Evolutionary conservation across 2,329 filamentous ascomycete species (phyloP).

Genomic region (Colletotrichum siamense): DNA sequence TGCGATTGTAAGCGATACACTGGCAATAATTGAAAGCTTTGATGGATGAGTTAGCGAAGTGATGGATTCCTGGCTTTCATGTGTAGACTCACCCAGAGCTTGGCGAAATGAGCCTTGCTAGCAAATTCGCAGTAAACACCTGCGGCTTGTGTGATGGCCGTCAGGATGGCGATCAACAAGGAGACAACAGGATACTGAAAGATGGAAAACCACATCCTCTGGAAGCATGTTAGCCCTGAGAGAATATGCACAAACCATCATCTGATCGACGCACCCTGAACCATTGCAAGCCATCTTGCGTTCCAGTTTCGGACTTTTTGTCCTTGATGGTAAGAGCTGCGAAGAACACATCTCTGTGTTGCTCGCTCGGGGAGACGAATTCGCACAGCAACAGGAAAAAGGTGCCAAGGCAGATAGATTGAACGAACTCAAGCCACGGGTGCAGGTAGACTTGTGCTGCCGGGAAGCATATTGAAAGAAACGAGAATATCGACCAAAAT

Average conservation of each 20-base stretch:
- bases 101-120: conserved; percentile 31
- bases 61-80: accelerated
- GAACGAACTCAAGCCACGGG: conserved; percentile 41
- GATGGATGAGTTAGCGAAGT: background rate
- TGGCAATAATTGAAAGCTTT: conserved; percentile 31
- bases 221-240: background rate
- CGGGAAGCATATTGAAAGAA: conserved; percentile 42
- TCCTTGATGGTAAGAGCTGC: conserved; percentile 34
- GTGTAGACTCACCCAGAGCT: conserved; percentile 28
- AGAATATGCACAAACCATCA: background rate
- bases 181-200: conserved; percentile 45
- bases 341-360: conserved; percentile 40
- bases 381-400: conserved; percentile 51
- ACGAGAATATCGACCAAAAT: conserved; percentile 42
- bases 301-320: conserved; percentile 27
- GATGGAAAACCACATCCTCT: conserved; percentile 38
- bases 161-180: conserved; percentile 45
- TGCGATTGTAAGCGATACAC: conserved; percentile 26
- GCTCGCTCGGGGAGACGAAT: conserved; percentile 40
- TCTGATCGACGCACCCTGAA: conserved; percentile 28
- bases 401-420: conserved; percentile 44
- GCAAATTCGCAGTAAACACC: conserved; percentile 35
- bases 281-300: conserved; percentile 35
- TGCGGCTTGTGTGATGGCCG: conserved; percentile 32
- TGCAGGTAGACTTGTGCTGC: conserved; percentile 43